phyloP scores from a whole-genome alignment of 1,284 basidiomycete species.

The Microbotryum lychnidis-dioicae region DNA sequence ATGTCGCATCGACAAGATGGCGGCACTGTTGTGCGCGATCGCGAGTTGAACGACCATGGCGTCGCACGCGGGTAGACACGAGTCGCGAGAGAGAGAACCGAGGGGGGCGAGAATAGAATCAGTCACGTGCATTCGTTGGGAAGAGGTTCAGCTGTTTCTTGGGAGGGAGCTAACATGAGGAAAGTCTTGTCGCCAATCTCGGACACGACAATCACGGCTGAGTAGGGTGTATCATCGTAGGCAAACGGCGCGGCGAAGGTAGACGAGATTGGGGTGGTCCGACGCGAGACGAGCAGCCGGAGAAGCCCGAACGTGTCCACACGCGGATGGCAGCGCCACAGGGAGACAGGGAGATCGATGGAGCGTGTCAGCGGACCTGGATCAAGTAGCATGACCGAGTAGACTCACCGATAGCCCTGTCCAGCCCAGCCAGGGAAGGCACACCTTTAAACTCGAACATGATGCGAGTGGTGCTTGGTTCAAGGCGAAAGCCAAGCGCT shows the following conservation, averaged over 20 bases:
- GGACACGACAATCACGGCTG: slow-evolving; percentile 36
- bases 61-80: not conserved
- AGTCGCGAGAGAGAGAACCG: not conserved
- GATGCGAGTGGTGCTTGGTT: no score
- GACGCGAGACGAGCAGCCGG: not conserved
- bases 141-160: not conserved
- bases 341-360: not conserved
- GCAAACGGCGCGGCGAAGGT: slow-evolving; percentile 9
- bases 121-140: not conserved
- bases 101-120: not conserved
- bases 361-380: not conserved
- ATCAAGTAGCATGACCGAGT: no score
- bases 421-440: slow-evolving; percentile 3
- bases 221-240: not conserved
- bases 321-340: no score
- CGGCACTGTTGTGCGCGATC: slow-evolving; percentile 45
- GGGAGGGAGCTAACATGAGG: slow-evolving; percentile 51
- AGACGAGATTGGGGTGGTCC: not conserved
- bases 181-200: slow-evolving; percentile 90
- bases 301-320: not conserved
- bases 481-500: no score
- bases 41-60: not conserved
- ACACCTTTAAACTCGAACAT: slow-evolving; percentile 1
- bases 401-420: slow-evolving; percentile 4
- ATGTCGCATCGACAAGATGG: slow-evolving; percentile 93